Base-by-base conservation (phyloP, 2,329 filamentous ascomycete species). In the Colletotrichum sojae region DNA sequence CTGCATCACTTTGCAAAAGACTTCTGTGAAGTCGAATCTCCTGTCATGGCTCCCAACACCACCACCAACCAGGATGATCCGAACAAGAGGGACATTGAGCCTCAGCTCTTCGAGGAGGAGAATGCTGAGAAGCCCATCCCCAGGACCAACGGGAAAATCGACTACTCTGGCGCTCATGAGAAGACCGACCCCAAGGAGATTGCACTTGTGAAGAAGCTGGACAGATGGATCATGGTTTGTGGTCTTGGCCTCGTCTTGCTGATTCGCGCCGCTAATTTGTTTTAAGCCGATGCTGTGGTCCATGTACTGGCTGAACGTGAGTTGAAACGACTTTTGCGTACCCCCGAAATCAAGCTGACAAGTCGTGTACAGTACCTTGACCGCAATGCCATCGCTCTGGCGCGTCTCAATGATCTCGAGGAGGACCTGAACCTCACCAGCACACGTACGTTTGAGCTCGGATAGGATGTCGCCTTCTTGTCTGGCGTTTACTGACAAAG, bases 121-220 rank as follows among this genome's bases (percentile, higher is more conserved):
- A 61, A 63, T 51, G 61, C 64, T 18, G 56, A 72, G 60, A 72
- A 72, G 69, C 63, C 64, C 5, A 53, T 75, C 15, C 73, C 74
- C 20, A 71, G 46, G 20, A 66, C 63, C 13, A 56, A 55, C 9
- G 69, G 69, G 36, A 74, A 69, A 39, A 60, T 71, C 45, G 80
- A 82, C 67, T 81, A 82, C 71, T 81, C 79, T 9, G 80, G 80
- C 51, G 79, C 80, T 6, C 75, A 77, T 64, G 77, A 78, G 70
- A 83, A 83, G 73, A 81, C 80, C 3, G 80, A 82, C 51, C 80
- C 80, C 0, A 78, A 73, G 46, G 80, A 83, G 61, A 83, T 82
- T 61, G 78, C 77, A 2, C 75, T 83, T n/a, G 80, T 83, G 40
- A 78, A 75, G 67, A 82, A 82, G 71, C 73, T 83, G 2, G 81